Conservation (phyloP, 495 filamentous ascomycete genomes). For the Evansstolkia leycettana region DNA sequence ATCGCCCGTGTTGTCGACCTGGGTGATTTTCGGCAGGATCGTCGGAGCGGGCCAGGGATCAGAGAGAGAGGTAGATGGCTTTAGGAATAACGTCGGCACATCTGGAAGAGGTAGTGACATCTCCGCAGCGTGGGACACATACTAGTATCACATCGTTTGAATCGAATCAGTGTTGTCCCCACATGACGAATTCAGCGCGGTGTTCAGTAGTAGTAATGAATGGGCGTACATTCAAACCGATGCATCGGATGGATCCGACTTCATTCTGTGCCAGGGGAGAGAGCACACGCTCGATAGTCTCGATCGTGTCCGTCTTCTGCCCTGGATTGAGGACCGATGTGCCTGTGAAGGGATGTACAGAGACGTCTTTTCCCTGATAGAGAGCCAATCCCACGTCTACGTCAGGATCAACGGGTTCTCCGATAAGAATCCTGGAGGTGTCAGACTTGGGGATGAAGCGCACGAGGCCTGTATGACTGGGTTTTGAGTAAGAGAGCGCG, state of each 20-base stretch:
- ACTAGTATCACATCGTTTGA: constrained; percentile 39
- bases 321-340: constrained; percentile 41
- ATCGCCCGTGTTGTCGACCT: constrained; percentile 45
- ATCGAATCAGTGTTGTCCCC: no score
- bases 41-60: constrained; percentile 59
- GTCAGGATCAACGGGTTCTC: constrained; percentile 39
- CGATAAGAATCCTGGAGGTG: constrained; percentile 38
- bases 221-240: constrained; percentile 55
- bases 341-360: constrained; percentile 42
- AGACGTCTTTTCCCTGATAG: constrained; percentile 40
- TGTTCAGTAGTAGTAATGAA: background rate
- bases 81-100: constrained; percentile 70
- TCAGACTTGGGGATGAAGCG: constrained; percentile 45
- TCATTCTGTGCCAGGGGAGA: constrained; percentile 39
- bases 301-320: constrained; percentile 31
- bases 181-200: background rate
- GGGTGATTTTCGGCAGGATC: constrained; percentile 48
- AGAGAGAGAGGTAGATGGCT: constrained; percentile 57
- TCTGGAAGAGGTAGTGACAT: constrained; percentile 58
- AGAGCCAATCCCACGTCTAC: constrained; percentile 44
- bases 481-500: background rate
- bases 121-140: constrained; percentile 66
- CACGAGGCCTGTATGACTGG: constrained; percentile 35
- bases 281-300: constrained; percentile 39
- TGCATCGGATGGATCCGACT: constrained; percentile 46